These are phyloP conservation scores for barley (Hordeum vulgare) DNA, from an alignment of 176 grass and related monocot species.

Conservation along the genomic window MorexV3_pseudomolecules_assembly NC_058518.1:27507477-27507976, in stretches of 20 bases:
- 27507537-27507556: background rate
- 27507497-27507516: background rate
- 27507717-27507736: background rate
- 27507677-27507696: background rate
- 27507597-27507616: background rate
- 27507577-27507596: background rate
- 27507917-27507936: background rate
- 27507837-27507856: background rate
- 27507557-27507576: background rate
- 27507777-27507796: background rate
- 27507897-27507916: background rate
- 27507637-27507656: background rate
- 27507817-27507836: background rate
- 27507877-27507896: background rate
- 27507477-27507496: background rate
- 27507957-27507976: background rate
- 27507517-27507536: background rate
- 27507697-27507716: background rate
- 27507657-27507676: background rate
- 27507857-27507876: background rate
- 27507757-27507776: background rate
- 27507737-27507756: background rate
- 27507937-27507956: background rate
- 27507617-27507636: background rate
- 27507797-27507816: background rate